phyloP scores from a whole-genome alignment of 1,139 yeast species.

The Yamadazyma blattariae region DNA sequence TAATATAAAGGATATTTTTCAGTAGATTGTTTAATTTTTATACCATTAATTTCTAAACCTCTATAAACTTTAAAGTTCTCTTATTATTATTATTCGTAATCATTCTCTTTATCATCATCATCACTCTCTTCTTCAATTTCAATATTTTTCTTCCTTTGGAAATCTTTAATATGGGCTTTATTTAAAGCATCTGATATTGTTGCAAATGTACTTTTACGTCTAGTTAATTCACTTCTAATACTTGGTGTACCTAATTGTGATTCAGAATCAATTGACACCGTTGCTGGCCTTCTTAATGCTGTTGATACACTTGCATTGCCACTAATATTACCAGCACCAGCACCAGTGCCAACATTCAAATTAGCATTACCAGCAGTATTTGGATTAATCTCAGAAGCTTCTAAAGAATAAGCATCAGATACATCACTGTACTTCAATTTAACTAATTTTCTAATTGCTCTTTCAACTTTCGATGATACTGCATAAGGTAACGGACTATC shows the following conservation, averaged over 20 bases:
- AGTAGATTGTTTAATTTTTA: too few species aligned
- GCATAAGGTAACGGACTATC: conserved; percentile 85
- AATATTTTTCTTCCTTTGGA: conserved; percentile 60
- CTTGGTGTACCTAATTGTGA: conserved; percentile 5
- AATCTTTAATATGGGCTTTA: conserved; percentile 84
- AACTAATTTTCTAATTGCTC: conserved; percentile 41
- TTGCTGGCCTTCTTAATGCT: conserved; percentile 12
- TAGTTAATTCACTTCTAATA: conserved; percentile 9
- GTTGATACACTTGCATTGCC: conserved; percentile 9
- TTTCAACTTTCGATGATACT: conserved; percentile 34
- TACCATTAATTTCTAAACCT: too few species aligned
- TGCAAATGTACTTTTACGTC: conserved; percentile 34
- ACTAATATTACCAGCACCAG: conserved; percentile 13
- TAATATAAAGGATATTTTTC: too few species aligned
- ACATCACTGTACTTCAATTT: conserved; percentile 23
- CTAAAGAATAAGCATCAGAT: background rate
- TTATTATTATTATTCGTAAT: too few species aligned
- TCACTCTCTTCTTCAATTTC: conserved; percentile 35
- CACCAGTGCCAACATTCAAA: background rate
- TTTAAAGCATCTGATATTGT: conserved; percentile 62
- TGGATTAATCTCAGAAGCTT: background rate
- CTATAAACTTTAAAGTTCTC: too few species aligned
- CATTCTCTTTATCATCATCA: conserved; percentile 34
- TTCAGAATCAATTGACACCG: conserved; percentile 9
- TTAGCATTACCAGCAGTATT: conserved; percentile 14